phyloP scores from a whole-genome alignment of 257 asterid genomes.

The Buddleja alternifolia region DNA sequence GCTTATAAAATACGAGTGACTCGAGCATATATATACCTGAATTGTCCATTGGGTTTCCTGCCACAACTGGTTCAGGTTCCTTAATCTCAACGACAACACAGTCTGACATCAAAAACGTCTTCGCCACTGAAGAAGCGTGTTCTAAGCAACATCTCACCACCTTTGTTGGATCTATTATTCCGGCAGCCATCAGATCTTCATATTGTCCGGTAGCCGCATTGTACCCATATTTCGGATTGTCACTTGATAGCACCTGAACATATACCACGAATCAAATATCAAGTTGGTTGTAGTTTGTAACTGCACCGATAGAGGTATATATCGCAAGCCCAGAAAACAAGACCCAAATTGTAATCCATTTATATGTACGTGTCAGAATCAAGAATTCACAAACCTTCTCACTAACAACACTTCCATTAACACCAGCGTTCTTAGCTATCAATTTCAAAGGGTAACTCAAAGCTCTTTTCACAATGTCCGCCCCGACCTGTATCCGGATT shows the following conservation, averaged over 20 bases:
- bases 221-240: slow-evolving; percentile 74
- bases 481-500: slow-evolving; percentile 71
- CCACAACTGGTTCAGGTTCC: slow-evolving; percentile 76
- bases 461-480: slow-evolving; percentile 95
- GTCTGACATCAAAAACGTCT: slow-evolving; percentile 96
- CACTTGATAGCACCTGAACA: slow-evolving; percentile 88
- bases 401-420: slow-evolving; percentile 95
- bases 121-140: slow-evolving; percentile 93
- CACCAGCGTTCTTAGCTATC: slow-evolving; percentile 98
- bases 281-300: neutral
- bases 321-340: neutral
- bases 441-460: slow-evolving; percentile 95
- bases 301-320: too few relatives aligned
- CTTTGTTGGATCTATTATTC: slow-evolving; percentile 97
- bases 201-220: slow-evolving; percentile 94
- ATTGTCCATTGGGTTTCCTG: slow-evolving; percentile 92
- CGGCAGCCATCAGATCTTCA: slow-evolving; percentile 97
- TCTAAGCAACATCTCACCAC: slow-evolving; percentile 97
- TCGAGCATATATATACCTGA: slow-evolving; percentile 67
- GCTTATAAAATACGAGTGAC: too few relatives aligned
- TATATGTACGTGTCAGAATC: neutral
- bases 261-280: neutral
- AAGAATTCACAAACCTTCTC: slow-evolving; percentile 66
- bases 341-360: neutral
- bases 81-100: slow-evolving; percentile 97